These are phyloP conservation scores for Diaporthe velutina DNA, from an alignment of 2,329 filamentous ascomycete genomes.

Conservation along the genomic window DNA sequence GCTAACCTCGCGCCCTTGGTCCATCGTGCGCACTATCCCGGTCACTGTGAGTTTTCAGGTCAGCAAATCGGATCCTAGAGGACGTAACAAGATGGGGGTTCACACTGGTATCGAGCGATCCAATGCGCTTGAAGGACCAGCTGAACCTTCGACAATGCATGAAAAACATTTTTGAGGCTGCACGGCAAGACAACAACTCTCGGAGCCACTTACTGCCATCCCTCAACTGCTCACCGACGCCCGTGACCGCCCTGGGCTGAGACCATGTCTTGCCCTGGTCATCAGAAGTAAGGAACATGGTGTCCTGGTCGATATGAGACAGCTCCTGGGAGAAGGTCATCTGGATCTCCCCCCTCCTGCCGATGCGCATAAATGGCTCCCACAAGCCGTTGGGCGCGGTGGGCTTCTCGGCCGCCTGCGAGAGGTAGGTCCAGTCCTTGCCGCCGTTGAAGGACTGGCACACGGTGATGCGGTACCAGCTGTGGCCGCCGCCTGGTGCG, in stretches of 20 bases:
- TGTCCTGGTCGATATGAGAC: conserved; percentile 60
- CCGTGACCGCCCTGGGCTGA: conserved; percentile 52
- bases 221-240: conserved; percentile 50
- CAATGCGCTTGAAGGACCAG: no score
- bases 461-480: conserved; percentile 61
- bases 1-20: conserved; percentile 51
- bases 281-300: conserved; percentile 59
- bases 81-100: neutral
- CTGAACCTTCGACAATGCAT: no score
- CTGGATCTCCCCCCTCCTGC: conserved; percentile 51
- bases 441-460: conserved; percentile 60
- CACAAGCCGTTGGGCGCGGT: conserved; percentile 53
- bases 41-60: conserved; percentile 47
- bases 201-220: conserved; percentile 50
- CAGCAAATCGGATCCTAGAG: neutral
- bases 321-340: conserved; percentile 62
- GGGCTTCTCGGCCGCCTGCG: conserved; percentile 57
- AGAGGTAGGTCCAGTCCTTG: conserved; percentile 55
- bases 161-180: no score
- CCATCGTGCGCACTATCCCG: conserved; percentile 53
- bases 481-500: conserved; percentile 6
- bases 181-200: no score
- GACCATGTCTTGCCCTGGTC: conserved; percentile 59
- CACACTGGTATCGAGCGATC: no score
- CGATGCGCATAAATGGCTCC: conserved; percentile 62